These are phyloP conservation scores for Tetrahymena elliotti DNA, from an alignment of 73 alveolate genomes.

Conservation along the genomic window DNA sequence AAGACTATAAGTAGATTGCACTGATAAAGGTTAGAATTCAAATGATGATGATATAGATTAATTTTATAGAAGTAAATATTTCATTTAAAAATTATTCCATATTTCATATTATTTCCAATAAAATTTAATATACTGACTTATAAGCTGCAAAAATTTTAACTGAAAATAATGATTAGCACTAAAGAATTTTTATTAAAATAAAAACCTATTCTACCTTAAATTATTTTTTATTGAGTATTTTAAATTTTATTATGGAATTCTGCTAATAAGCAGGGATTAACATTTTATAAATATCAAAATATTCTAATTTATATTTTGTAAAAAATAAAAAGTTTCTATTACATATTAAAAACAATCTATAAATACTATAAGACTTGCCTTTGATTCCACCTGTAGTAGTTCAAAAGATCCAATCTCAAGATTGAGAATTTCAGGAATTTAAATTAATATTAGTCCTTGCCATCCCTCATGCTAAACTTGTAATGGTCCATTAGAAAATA, in stretches of 20 bases:
- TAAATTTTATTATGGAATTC: no score
- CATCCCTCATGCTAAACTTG: not conserved
- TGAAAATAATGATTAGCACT: no score
- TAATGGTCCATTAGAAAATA: not conserved
- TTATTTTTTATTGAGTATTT: no score
- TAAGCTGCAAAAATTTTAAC: no score
- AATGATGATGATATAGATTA: not conserved
- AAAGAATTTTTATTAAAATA: no score
- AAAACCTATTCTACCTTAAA: no score
- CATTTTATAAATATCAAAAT: no score
- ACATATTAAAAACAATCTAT: not conserved
- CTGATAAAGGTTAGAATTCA: not conserved
- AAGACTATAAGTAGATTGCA: not conserved
- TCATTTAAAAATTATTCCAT: not conserved
- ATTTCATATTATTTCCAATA: not conserved
- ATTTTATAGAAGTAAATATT: not conserved
- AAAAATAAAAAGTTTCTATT: not conserved
- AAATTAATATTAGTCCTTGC: not conserved
- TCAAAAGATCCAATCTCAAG: not conserved
- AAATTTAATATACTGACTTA: no score
- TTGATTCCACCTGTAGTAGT: not conserved
- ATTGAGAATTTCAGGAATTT: not conserved
- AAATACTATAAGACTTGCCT: not conserved
- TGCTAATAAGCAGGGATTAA: no score
- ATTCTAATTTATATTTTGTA: not conserved